Percentiles rank a stretch among this genome's conserved stretches.
Conservation (phyloP, 78 protist genomes). For the Tieghemostelium lacteum region DNA sequence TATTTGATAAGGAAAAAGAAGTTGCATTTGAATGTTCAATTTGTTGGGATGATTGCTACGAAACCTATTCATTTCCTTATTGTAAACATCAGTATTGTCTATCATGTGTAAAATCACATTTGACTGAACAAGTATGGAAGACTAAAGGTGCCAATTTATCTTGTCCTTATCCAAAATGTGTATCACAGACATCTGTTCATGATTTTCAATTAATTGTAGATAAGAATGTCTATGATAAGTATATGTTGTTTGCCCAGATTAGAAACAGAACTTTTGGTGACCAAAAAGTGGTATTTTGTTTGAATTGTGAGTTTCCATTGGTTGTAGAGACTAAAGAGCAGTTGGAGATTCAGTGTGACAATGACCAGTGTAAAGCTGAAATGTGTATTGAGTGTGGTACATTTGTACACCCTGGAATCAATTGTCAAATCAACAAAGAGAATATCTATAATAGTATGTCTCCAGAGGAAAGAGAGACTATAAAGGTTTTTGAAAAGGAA, state of each 20-base stretch:
- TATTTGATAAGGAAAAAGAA: neutral
- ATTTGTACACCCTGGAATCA: constrained; percentile 25
- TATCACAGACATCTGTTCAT: neutral
- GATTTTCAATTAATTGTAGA: constrained; percentile 15
- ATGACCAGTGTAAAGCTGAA: neutral
- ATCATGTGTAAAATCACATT: constrained; percentile 8
- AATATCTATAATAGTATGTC: neutral
- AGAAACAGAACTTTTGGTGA: neutral
- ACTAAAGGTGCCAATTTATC: neutral
- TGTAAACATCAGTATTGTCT: constrained; percentile 43
- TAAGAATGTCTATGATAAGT: neutral
- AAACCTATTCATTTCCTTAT: neutral
- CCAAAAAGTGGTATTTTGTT: constrained; percentile 19
- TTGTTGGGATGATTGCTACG: constrained; percentile 1
- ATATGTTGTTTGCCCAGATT: neutral
- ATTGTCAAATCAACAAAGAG: constrained; percentile 24
- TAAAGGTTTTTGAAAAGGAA: constrained; percentile 16
- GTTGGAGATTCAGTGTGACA: neutral
- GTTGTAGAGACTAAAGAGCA: neutral
- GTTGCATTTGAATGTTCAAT: constrained; percentile 41
- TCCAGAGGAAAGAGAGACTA: constrained; percentile 34
- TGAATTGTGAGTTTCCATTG: constrained; percentile 15
- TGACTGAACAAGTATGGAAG: constrained; percentile 33
- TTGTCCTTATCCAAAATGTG: constrained; percentile 49
- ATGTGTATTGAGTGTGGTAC: constrained; percentile 28